Evolutionary conservation across 2,329 filamentous ascomycete species (phyloP).

Genomic region (Penicillium rolfsii): DNA sequence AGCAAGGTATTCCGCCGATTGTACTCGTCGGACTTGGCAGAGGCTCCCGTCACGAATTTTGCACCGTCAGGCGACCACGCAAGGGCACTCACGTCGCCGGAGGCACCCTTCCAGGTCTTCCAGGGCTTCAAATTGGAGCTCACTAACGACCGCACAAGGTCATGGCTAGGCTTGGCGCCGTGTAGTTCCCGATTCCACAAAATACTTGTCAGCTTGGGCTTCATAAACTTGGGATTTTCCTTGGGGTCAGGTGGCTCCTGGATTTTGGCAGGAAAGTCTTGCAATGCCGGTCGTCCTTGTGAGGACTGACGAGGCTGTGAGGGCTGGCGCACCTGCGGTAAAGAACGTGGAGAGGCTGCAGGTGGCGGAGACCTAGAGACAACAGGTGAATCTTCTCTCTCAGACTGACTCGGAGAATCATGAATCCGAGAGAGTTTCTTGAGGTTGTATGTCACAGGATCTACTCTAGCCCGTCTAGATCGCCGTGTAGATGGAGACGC

Average conservation of each 20-base stretch:
- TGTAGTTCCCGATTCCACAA: constrained; percentile 39
- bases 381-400: not conserved
- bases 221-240: too few species aligned
- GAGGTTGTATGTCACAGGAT: constrained; percentile 40
- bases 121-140: constrained; percentile 48
- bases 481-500: constrained; percentile 24
- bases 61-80: constrained; percentile 61
- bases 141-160: constrained; percentile 29
- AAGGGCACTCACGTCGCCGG: constrained; percentile 60
- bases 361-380: not conserved
- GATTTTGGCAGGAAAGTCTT: not conserved
- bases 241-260: too few species aligned
- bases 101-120: constrained; percentile 60
- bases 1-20: constrained; percentile 62
- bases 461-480: constrained; percentile 32
- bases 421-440: constrained; percentile 16
- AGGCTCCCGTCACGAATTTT: constrained; percentile 60
- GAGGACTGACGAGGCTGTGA: not conserved
- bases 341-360: not conserved
- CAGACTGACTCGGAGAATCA: not conserved
- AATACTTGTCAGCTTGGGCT: constrained; percentile 15
- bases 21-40: constrained; percentile 61
- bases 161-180: constrained; percentile 9
- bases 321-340: not conserved
- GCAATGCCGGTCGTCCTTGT: not conserved